phyloP scores from a whole-genome alignment of 257 asterid genomes.

The Eucommia ulmoides region DNA sequence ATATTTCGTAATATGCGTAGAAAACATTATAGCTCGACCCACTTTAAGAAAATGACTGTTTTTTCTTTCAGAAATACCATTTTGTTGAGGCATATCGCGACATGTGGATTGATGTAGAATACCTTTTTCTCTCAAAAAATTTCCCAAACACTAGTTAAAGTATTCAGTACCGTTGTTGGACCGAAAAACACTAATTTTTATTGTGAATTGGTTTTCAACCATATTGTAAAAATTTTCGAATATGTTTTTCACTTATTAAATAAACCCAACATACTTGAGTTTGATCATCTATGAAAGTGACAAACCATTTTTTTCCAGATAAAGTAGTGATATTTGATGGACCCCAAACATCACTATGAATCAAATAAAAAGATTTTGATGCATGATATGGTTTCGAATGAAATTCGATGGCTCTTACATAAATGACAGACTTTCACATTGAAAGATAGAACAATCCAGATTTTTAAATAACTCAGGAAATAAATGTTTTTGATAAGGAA shows the following conservation, averaged over 20 bases:
- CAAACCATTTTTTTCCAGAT: not conserved
- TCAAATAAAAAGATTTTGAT: not conserved
- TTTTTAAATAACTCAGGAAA: not conserved
- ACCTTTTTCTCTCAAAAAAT: not conserved
- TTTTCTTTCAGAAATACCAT: not conserved
- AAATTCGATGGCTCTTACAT: not conserved
- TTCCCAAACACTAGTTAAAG: not conserved
- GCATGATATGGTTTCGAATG: not conserved
- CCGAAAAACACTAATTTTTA: not conserved
- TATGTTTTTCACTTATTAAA: not conserved
- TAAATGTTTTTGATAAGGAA: not conserved
- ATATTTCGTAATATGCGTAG: not conserved
- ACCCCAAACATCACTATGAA: not conserved
- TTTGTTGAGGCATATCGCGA: not conserved
- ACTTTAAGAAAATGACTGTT: not conserved
- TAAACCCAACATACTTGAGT: not conserved
- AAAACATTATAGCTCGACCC: not conserved
- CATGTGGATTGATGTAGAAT: not conserved
- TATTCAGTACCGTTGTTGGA: not conserved
- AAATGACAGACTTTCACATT: no score
- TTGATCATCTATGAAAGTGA: conserved; percentile 3
- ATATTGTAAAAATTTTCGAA: not conserved
- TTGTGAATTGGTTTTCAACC: not conserved
- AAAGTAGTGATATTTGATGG: not conserved
- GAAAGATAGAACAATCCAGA: not conserved